Percentiles rank a stretch among this genome's conserved stretches.
Conservation (phyloP, 2,329 filamentous ascomycete species). For the Raffaelea deltoideospora region DNA sequence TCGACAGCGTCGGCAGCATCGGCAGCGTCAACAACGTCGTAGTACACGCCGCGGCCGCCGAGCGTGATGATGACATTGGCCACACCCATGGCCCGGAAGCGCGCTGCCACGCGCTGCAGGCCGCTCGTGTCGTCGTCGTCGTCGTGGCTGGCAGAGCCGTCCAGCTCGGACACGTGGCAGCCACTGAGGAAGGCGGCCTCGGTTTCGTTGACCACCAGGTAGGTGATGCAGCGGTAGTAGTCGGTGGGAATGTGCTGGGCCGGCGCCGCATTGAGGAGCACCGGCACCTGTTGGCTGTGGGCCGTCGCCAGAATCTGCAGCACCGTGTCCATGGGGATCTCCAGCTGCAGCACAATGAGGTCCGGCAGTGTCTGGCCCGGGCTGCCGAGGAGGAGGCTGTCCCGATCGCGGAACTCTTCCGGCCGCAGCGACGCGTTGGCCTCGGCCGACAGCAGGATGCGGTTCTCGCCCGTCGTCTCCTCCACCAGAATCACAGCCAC, state of each 20-base stretch:
- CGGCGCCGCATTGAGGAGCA: slow-evolving; percentile 59
- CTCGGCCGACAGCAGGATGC: slow-evolving; percentile 57
- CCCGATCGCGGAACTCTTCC: slow-evolving; percentile 15
- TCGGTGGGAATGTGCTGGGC: slow-evolving; percentile 38
- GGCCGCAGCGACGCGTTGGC: slow-evolving; percentile 42
- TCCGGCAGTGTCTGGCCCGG: slow-evolving; percentile 24
- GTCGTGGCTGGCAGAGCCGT: not conserved
- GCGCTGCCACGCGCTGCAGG: slow-evolving; percentile 21
- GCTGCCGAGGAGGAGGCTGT: slow-evolving; percentile 9
- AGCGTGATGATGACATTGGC: slow-evolving; percentile 69
- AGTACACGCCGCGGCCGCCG: slow-evolving; percentile 61
- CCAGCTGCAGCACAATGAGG: slow-evolving; percentile 43
- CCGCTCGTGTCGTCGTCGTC: slow-evolving; percentile 19
- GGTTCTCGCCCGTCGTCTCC: slow-evolving; percentile 54
- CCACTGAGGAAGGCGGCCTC: slow-evolving; percentile 48
- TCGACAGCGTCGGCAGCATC: too few species aligned
- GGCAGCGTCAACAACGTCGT: slow-evolving; percentile 24
- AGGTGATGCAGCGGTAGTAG: slow-evolving; percentile 41
- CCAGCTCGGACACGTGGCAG: slow-evolving; percentile 11
- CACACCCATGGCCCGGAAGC: slow-evolving; percentile 51
- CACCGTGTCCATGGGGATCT: slow-evolving; percentile 38
- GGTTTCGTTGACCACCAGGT: slow-evolving; percentile 59
- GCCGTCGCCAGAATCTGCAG: slow-evolving; percentile 29
- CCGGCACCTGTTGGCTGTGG: slow-evolving; percentile 24
- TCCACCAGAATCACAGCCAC: slow-evolving; percentile 65